These are phyloP conservation scores for Ascochyta koolunga DNA, from an alignment of 2,329 filamentous ascomycete species.

Conservation along the genomic window DNA sequence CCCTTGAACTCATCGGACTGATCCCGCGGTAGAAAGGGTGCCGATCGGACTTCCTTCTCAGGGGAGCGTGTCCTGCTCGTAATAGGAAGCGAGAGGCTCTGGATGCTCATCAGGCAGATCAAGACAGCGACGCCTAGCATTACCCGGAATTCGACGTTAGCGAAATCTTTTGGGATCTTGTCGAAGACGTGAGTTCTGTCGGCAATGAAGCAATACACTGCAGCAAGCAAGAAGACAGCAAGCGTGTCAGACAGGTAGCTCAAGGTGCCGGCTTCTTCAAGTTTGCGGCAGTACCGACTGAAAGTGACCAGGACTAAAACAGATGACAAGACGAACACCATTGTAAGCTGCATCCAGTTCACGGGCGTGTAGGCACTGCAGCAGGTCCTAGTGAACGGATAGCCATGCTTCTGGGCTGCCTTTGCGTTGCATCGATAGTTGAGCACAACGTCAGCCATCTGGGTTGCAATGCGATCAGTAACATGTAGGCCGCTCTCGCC, in stretches of 20 bases:
- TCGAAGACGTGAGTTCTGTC: conserved; percentile 62
- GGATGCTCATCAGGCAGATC: conserved; percentile 41
- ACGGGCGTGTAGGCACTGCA: conserved; percentile 55
- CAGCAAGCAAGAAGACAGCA: conserved; percentile 1
- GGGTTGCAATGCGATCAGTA: conserved; percentile 52
- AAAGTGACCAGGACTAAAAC: conserved; percentile 12
- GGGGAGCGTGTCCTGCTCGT: conserved; percentile 20
- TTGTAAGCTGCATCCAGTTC: conserved; percentile 46
- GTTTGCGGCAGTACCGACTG: background rate
- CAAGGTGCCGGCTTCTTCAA: background rate
- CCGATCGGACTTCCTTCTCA: background rate
- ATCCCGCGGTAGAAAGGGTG: conserved; percentile 56
- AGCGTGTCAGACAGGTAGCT: conserved; percentile 4
- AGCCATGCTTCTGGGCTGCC: conserved; percentile 44
- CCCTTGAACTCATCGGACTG: conserved; percentile 72
- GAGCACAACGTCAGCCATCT: conserved; percentile 60
- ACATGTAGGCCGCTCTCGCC: conserved; percentile 59
- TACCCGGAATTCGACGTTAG: conserved; percentile 41
- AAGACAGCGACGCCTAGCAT: conserved; percentile 35
- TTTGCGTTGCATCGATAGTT: conserved; percentile 62
- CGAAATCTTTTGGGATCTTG: conserved; percentile 58
- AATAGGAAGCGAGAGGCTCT: conserved; percentile 16
- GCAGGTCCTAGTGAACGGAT: conserved; percentile 59
- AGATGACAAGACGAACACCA: conserved; percentile 39
- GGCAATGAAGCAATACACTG: conserved; percentile 57